A percentile compares a stretch with the other conserved stretches of the same genome.
Conservation (phyloP, 768 basidiomycete genomes). For the Gyrodon lividus region DNA sequence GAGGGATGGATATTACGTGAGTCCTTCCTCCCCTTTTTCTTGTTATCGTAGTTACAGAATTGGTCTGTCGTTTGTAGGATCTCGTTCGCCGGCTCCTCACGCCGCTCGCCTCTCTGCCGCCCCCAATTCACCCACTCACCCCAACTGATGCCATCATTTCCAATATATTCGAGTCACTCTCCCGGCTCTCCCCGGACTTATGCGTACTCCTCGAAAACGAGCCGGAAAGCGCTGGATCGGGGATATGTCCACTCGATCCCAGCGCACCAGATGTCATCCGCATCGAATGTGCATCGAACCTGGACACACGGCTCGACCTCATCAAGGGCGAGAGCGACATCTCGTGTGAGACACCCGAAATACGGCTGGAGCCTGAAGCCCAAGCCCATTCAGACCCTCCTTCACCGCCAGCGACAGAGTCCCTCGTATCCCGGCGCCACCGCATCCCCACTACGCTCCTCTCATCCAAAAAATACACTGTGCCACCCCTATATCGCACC, state of each 20-base stretch:
- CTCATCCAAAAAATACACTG: conserved; percentile 43
- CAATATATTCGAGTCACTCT: conserved; percentile 53
- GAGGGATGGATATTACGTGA: conserved; percentile 71
- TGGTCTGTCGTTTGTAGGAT: conserved; percentile 43
- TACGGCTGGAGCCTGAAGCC: conserved; percentile 36
- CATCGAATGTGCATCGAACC: conserved; percentile 47
- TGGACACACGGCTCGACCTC: conserved; percentile 52
- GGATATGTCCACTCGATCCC: conserved; percentile 51
- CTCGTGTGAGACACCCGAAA: conserved; percentile 36
- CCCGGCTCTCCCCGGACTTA: conserved; percentile 50
- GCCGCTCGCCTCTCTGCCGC: conserved; percentile 47
- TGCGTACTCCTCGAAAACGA: conserved; percentile 52
- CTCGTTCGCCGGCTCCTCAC: conserved; percentile 63
- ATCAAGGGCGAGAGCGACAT: conserved; percentile 35
- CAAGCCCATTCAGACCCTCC: conserved; percentile 3
- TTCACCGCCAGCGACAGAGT: conserved; percentile 36
- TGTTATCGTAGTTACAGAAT: background rate
- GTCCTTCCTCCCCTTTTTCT: conserved; percentile 20
- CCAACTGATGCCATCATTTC: conserved; percentile 49
- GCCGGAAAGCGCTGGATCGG: conserved; percentile 38
- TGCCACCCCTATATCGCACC: conserved; percentile 51
- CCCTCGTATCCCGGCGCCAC: conserved; percentile 24
- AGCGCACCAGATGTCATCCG: conserved; percentile 44
- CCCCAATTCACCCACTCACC: conserved; percentile 39
- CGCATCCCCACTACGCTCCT: conserved; percentile 44